Evolutionary conservation across 2,329 filamentous ascomycete species (phyloP), one percentile per base, ranked within the genome.

Genomic region (Aspergillus fumigatiaffinis): DNA sequence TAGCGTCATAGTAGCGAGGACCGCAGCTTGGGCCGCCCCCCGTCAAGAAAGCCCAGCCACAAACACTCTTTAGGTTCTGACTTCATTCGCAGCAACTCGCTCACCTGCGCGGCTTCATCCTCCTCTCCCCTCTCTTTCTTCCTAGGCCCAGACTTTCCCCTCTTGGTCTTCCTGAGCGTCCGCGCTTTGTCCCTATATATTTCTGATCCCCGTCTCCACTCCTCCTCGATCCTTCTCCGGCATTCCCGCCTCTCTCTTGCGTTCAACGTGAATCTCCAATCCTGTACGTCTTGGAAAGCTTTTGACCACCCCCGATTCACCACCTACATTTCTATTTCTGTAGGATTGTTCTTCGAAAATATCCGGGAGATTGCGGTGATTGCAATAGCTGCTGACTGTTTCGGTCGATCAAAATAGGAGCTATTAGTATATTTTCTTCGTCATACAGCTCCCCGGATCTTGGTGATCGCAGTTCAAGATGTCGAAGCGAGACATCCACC

Each of bases 401-500:
- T 47, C 20, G 21, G 21, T 47, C 21, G 23, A 14, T 17, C 6
- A 25, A 47, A 46, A 47, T 5, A 47, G 44, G 44, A 23, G 44
- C 23, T 47, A 14, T 5, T 35, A 32, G 2, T 26, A 25, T 51
- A 42, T 52, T 41, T 51, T 25, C 52, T 25, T 25, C 4, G 10
- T 25, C 44, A 5, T 47, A 12, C 44, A 47, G 44, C 44, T 47
- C 44, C 20, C 23, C n/a, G 12, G 44, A 17, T 20, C 14, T 23
- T 4, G 4, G 23, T 25, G 21, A 47, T 14, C 44, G 21, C 21
- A 47, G 1, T 23, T 47, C 65, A 70, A 59, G 7, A 75, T 74
- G 73, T 67, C 71, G 51, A 65, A 67, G 52, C 68, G 68, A 59
- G 63, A 71, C 44, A 55, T 65, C 35, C 59, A 65, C 32, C 58